A percentile compares a stretch with the other conserved stretches of the same genome.
Conservation (phyloP, 1,139 yeast genomes). For the Geotrichum aggregatum region DNA sequence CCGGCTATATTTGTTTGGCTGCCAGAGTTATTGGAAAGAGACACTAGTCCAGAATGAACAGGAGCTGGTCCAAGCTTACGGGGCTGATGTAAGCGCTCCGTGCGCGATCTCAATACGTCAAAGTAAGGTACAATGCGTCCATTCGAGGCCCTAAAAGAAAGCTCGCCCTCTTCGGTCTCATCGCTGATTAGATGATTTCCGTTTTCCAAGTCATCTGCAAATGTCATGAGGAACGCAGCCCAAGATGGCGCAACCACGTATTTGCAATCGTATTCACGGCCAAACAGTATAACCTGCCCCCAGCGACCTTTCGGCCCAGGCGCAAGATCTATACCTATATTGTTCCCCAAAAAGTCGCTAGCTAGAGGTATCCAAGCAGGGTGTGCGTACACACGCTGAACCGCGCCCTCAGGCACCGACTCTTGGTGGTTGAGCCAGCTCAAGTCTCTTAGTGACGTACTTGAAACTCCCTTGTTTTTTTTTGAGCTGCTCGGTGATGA, state of each 20-base stretch:
- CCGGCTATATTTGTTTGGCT: slow-evolving; percentile 7
- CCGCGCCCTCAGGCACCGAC: slow-evolving; percentile 67
- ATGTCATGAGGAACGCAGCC: slow-evolving; percentile 75
- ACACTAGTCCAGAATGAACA: background rate
- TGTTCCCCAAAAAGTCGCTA: slow-evolving; percentile 85
- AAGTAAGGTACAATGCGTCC: slow-evolving; percentile 53
- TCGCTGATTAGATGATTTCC: slow-evolving; percentile 68
- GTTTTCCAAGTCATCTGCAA: slow-evolving; percentile 77
- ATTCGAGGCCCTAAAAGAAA: slow-evolving; percentile 57
- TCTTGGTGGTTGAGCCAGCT: slow-evolving; percentile 48
- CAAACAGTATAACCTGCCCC: slow-evolving; percentile 86
- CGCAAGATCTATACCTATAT: slow-evolving; percentile 80
- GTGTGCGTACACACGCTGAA: slow-evolving; percentile 74
- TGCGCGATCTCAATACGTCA: slow-evolving; percentile 54
- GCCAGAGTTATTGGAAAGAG: background rate
- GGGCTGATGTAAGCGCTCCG: slow-evolving; percentile 30
- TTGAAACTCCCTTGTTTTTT: slow-evolving; percentile 2
- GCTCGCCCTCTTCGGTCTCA: slow-evolving; percentile 60
- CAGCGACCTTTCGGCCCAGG: slow-evolving; percentile 71
- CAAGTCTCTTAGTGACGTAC: slow-evolving; percentile 17
- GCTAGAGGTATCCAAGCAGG: slow-evolving; percentile 87
- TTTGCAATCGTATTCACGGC: slow-evolving; percentile 84
- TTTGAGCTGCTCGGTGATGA: slow-evolving; percentile 16
- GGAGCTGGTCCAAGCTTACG: background rate
- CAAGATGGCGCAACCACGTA: slow-evolving; percentile 74